Conservation (phyloP, 257 asterid species). For the Salvia hispanica region DNA sequence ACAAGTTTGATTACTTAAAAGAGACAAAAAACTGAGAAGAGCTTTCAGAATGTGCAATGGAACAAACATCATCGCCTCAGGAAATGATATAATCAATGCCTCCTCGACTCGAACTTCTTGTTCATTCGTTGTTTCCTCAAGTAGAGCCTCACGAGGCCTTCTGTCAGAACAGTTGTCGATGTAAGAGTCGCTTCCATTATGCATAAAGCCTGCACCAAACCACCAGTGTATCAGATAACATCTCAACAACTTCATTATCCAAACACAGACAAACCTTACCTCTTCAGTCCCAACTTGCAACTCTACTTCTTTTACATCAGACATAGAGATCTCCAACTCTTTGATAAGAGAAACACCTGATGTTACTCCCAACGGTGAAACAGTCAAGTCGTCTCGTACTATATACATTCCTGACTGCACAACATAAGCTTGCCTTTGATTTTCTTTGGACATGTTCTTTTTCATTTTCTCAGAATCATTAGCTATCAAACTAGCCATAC, state of each 20-base stretch:
- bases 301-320: slow-evolving; percentile 27
- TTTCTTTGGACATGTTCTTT: no score
- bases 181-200: background rate
- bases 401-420: slow-evolving; percentile 12
- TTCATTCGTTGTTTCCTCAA: background rate
- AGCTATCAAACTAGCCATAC: slow-evolving; percentile 1
- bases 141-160: background rate
- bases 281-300: slow-evolving; percentile 24
- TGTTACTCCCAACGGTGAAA: background rate
- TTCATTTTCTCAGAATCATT: no score
- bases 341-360: slow-evolving; percentile 5
- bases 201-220: background rate
- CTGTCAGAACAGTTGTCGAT: slow-evolving; percentile 1
- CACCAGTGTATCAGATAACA: no score
- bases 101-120: no score
- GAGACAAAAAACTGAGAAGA: no score
- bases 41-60: no score
- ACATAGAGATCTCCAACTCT: background rate
- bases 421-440: no score
- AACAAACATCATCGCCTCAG: background rate
- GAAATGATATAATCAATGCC: background rate
- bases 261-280: slow-evolving; percentile 17
- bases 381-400: background rate
- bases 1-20: no score
- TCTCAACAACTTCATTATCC: no score